A percentile compares a stretch with the other conserved stretches of the same genome.
These are phyloP conservation scores for Podospora pseudopauciseta DNA, from an alignment of 495 filamentous ascomycete species.

Conservation along the genomic window DNA sequence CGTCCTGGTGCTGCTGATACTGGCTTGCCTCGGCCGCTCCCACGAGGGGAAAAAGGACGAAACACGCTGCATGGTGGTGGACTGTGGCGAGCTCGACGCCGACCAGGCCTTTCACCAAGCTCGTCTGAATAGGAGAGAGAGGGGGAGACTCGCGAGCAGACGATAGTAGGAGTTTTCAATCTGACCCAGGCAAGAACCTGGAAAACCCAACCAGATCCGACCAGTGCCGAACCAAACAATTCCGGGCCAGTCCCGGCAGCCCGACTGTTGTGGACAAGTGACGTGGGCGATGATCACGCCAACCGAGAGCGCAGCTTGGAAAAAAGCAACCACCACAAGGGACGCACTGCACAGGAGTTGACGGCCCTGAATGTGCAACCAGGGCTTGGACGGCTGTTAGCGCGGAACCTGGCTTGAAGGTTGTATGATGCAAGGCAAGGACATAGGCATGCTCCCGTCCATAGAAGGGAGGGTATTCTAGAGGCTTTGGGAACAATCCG, in stretches of 20 bases:
- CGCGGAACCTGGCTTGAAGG: background rate
- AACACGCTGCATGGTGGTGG: constrained; percentile 47
- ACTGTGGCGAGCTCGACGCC: constrained; percentile 17
- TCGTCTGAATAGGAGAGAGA: constrained; percentile 1
- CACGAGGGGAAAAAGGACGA: constrained; percentile 49
- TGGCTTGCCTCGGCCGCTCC: constrained; percentile 42
- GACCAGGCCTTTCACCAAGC: constrained; percentile 10
- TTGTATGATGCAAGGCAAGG: background rate
- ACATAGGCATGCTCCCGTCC: background rate
- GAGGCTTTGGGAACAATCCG: too few species aligned
- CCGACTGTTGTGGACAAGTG: constrained; percentile 12
- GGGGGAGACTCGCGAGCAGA: background rate
- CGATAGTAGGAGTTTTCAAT: constrained; percentile 6
- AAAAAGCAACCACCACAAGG: constrained; percentile 16
- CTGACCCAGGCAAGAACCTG: constrained; percentile 7
- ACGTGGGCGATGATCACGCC: constrained; percentile 21
- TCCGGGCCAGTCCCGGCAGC: constrained; percentile 2
- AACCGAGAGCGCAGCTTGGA: constrained; percentile 16
- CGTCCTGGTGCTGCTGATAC: constrained; percentile 15
- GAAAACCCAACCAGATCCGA: constrained; percentile 1
- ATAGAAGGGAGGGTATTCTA: too few species aligned
- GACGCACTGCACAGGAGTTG: background rate
- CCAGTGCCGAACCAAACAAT: background rate
- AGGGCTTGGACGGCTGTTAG: background rate
- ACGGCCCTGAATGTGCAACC: background rate